phyloP scores from a whole-genome alignment of 208 protist genomes.

The Porcisia deanei region DNA sequence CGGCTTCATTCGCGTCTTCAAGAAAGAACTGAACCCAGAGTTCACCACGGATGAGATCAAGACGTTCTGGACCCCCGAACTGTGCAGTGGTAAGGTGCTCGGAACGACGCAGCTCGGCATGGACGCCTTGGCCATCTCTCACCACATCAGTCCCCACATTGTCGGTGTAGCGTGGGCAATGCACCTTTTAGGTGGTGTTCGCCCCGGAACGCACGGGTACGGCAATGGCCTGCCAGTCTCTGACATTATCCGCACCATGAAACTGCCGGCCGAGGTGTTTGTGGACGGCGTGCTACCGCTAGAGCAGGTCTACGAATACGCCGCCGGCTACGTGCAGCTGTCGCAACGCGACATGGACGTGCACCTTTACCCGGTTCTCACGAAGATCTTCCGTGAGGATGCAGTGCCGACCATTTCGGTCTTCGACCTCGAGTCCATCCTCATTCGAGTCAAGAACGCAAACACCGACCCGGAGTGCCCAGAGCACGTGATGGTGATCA shows the following conservation, averaged over 20 bases:
- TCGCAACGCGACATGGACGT: constrained; percentile 50
- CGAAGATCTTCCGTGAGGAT: constrained; percentile 86
- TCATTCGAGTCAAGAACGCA: constrained; percentile 72
- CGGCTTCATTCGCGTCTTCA: constrained; percentile 81
- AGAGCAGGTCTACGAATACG: constrained; percentile 86
- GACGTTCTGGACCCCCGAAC: constrained; percentile 80
- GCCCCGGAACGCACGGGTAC: constrained; percentile 66
- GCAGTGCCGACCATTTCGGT: constrained; percentile 89
- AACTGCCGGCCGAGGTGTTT: constrained; percentile 77
- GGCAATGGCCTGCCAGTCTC: constrained; percentile 84
- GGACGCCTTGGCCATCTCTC: constrained; percentile 63
- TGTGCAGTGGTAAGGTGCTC: constrained; percentile 85
- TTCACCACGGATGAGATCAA: constrained; percentile 69
- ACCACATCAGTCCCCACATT: constrained; percentile 86
- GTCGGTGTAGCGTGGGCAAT: constrained; percentile 87
- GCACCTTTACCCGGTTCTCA: constrained; percentile 79
- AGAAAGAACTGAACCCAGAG: constrained; percentile 53
- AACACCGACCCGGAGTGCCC: constrained; percentile 77
- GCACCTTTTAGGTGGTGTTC: constrained; percentile 79
- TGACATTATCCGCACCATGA: constrained; percentile 79
- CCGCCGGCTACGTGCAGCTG: constrained; percentile 57
- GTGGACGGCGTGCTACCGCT: constrained; percentile 74
- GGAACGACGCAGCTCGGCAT: constrained; percentile 75
- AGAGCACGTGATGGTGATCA: constrained; percentile 84
- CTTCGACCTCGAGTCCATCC: constrained; percentile 85